Evolutionary conservation across 495 filamentous ascomycete species (phyloP).

Genomic region (Friedmanniomyces endolithicus): DNA sequence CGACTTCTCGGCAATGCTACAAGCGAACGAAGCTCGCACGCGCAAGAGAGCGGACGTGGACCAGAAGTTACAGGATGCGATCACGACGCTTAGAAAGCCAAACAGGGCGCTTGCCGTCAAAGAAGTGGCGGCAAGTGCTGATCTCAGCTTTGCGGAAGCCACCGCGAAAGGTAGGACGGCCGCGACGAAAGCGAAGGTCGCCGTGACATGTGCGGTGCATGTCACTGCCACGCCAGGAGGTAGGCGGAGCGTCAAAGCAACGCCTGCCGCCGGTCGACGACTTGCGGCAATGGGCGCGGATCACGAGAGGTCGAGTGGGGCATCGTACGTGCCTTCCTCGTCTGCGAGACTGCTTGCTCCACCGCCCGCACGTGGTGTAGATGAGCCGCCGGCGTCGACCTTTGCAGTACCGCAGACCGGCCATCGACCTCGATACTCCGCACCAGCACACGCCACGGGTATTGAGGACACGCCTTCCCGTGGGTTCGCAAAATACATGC

Average conservation of each 20-base stretch:
- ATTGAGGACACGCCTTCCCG: conserved; percentile 46
- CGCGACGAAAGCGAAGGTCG: conserved; percentile 13
- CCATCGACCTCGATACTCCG: conserved; percentile 1
- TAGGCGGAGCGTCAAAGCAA: not conserved
- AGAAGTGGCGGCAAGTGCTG: conserved; percentile 56
- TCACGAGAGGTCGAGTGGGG: not conserved
- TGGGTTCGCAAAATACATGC: conserved; percentile 31
- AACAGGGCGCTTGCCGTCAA: conserved; percentile 68
- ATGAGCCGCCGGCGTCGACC: not conserved
- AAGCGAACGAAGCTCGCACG: conserved; percentile 50
- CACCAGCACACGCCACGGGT: not conserved
- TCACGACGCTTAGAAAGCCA: conserved; percentile 70
- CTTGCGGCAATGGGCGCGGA: conserved; percentile 4
- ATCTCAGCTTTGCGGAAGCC: conserved; percentile 41
- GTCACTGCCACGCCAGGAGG: conserved; percentile 28
- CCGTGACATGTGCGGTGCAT: conserved; percentile 26
- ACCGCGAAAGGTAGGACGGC: conserved; percentile 3
- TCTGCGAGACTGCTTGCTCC: conserved; percentile 16
- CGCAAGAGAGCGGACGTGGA: conserved; percentile 65
- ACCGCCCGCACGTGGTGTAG: conserved; percentile 3
- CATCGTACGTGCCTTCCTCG: conserved; percentile 24
- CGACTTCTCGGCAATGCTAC: conserved; percentile 46
- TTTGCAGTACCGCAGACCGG: conserved; percentile 15
- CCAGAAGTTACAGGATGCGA: conserved; percentile 72
- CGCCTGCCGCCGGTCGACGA: not conserved